These are phyloP conservation scores for Hymenoscyphus occultus DNA, from an alignment of 2,329 filamentous ascomycete genomes.

Conservation along the genomic window DNA sequence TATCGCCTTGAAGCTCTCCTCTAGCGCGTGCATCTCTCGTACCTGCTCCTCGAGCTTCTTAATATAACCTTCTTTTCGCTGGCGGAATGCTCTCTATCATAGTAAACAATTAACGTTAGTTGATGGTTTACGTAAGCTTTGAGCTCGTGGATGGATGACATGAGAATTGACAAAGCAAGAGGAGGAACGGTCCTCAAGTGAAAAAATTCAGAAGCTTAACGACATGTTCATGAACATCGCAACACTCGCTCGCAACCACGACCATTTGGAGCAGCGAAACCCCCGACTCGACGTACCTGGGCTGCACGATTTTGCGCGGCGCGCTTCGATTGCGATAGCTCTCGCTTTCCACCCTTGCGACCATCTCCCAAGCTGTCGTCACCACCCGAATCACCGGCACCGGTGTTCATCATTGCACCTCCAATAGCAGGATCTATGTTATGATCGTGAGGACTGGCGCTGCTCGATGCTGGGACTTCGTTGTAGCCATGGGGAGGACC, in stretches of 20 bases:
- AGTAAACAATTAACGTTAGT: slow-evolving; percentile 16
- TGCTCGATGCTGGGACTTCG: slow-evolving; percentile 33
- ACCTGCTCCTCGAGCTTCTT: slow-evolving; percentile 96
- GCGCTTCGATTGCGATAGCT: slow-evolving; percentile 91
- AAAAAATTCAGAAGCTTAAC: slow-evolving; percentile 21
- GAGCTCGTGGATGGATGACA: slow-evolving; percentile 34
- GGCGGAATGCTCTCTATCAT: slow-evolving; percentile 84
- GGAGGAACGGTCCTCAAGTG: slow-evolving; percentile 17
- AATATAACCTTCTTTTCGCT: slow-evolving; percentile 97
- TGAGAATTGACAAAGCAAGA: slow-evolving; percentile 39
- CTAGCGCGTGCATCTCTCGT: slow-evolving; percentile 72
- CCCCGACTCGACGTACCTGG: slow-evolving; percentile 63
- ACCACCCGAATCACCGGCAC: slow-evolving; percentile 33
- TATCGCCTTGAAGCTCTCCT: slow-evolving; percentile 73
- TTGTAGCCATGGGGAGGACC: slow-evolving; percentile 34
- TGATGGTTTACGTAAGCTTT: slow-evolving; percentile 35
- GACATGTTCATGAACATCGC: slow-evolving; percentile 17
- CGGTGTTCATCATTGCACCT: slow-evolving; percentile 29
- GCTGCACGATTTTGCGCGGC: slow-evolving; percentile 95
- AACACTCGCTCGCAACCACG: background rate
- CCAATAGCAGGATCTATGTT: slow-evolving; percentile 39
- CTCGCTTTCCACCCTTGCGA: slow-evolving; percentile 76
- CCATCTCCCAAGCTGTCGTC: slow-evolving; percentile 44
- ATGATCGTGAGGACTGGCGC: slow-evolving; percentile 35
- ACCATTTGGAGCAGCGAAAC: slow-evolving; percentile 9